Conservation (phyloP, 305 asterid genomes). For the Striga hermonthica region DNA sequence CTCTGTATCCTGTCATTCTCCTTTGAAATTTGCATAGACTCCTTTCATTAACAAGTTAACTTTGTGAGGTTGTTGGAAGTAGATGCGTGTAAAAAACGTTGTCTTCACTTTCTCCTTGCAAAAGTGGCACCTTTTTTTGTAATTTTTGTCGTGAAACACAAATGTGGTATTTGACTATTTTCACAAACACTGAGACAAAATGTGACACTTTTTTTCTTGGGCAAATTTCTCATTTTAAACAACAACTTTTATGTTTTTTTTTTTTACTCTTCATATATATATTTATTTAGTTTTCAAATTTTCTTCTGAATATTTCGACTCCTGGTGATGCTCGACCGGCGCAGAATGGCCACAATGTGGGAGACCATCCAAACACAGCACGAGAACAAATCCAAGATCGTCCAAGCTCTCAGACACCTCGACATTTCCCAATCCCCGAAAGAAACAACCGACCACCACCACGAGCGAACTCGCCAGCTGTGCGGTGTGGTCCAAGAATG, state of each 20-base stretch:
- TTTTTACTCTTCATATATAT: too few relatives aligned
- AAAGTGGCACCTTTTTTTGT: too few relatives aligned
- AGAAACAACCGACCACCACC: conserved; percentile 90
- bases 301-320: conserved; percentile 12
- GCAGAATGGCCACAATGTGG: conserved; percentile 96
- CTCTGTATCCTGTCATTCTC: neutral
- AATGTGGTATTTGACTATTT: too few relatives aligned
- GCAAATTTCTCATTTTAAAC: too few relatives aligned
- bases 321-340: conserved; percentile 11
- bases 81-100: too few relatives aligned
- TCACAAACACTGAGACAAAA: too few relatives aligned
- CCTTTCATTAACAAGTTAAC: conserved; percentile 8
- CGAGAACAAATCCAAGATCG: conserved; percentile 60
- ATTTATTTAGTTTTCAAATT: neutral
- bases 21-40: neutral
- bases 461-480: conserved; percentile 72
- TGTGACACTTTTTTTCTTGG: too few relatives aligned
- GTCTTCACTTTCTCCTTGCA: too few relatives aligned
- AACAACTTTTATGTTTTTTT: too few relatives aligned
- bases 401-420: conserved; percentile 51
- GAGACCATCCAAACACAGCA: conserved; percentile 71
- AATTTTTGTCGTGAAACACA: too few relatives aligned
- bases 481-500: conserved; percentile 82
- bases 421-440: conserved; percentile 69
- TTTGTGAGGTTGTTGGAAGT: too few relatives aligned